Base-by-base conservation (phyloP, 2,329 filamentous ascomycete species). In the Calycina herbarum region DNA sequence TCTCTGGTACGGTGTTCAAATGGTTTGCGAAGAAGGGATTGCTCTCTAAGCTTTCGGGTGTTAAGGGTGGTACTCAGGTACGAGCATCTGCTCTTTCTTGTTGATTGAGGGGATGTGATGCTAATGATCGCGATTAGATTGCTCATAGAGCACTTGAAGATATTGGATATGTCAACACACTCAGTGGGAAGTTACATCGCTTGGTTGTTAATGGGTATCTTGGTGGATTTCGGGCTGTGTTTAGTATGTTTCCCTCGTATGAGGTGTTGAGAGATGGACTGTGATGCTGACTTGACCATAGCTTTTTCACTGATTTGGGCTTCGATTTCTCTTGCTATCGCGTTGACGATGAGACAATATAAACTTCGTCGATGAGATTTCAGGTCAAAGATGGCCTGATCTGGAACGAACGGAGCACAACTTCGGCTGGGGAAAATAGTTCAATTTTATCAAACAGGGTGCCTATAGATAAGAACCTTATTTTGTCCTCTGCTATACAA, bases 1-100 rank as follows among this genome's bases (percentile, higher is more conserved):
- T 64, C 15, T 58, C 61, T n/a, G 67, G 67, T 15, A 57, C 66
- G 1, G 29, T 70, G n/a, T 57, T 64, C 5, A 61, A 69, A 35
- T 38, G 64, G 40, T 15, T 45, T 35, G 15, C 64, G 7, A 59
- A 57, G 56, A 59, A 17, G 8, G 60, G 60, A 4, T 20, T 65
- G 5, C 13, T 54, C 24, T 10, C 6, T 5, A 45, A 42, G 15
- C 31, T 65, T 20, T 15, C 2, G 3, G 54, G 54, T 8, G 40
- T 65, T n/a, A n/a, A 65, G 27, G 59, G 59, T 59, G 64, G 64
- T 51, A 7, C 20, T 11, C 27, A 65, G 59, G 64, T 65, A 38
- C 27, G 64, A 54, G 5, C 11, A 33, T 27, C 3, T 40, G 20
- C 27, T 17, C 13, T 24, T 31, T n/a, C 13, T 15, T 7, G 15